A percentile compares a stretch with the other conserved stretches of the same genome.
Evolutionary conservation across 441 rosid species (phyloP).

Genomic region (Mallotus repandus): DNA sequence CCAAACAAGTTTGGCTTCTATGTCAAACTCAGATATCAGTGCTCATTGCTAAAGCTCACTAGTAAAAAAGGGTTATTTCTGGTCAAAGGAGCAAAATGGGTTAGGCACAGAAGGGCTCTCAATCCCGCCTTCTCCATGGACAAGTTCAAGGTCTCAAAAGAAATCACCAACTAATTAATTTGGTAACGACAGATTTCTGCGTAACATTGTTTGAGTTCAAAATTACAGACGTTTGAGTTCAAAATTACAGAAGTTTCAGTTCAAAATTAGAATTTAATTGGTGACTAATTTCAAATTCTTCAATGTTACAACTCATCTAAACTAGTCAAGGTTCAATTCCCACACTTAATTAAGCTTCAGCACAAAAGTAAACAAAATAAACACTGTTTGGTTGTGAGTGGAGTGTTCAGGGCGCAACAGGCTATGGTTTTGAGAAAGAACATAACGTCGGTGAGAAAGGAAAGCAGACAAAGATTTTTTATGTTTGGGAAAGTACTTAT

Average conservation of each 20-base stretch:
- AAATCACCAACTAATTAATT: background rate
- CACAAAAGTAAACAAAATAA: background rate
- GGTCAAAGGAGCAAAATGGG: constrained; percentile 40
- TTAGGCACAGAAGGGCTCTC: constrained; percentile 39
- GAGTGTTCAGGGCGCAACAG: constrained; percentile 53
- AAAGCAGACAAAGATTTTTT: constrained; percentile 48
- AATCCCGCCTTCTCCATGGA: constrained; percentile 46
- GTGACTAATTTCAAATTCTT: background rate
- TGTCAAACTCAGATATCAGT: background rate
- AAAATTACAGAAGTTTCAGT: too few relatives aligned
- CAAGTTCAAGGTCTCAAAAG: constrained; percentile 37
- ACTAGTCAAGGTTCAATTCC: too few relatives aligned
- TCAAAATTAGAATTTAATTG: background rate
- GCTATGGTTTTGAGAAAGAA: constrained; percentile 66
- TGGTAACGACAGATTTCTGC: background rate
- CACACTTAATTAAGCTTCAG: background rate
- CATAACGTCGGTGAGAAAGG: constrained; percentile 52
- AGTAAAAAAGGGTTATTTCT: background rate
- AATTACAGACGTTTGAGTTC: too few relatives aligned
- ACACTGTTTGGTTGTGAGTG: constrained; percentile 42
- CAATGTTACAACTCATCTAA: background rate
- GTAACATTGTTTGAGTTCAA: too few relatives aligned
- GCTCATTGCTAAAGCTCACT: background rate
- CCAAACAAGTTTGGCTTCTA: constrained; percentile 19
- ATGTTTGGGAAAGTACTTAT: constrained; percentile 79